Conservation (phyloP, 139 green algal species). For the Monoraphidium neglectum region DNA sequence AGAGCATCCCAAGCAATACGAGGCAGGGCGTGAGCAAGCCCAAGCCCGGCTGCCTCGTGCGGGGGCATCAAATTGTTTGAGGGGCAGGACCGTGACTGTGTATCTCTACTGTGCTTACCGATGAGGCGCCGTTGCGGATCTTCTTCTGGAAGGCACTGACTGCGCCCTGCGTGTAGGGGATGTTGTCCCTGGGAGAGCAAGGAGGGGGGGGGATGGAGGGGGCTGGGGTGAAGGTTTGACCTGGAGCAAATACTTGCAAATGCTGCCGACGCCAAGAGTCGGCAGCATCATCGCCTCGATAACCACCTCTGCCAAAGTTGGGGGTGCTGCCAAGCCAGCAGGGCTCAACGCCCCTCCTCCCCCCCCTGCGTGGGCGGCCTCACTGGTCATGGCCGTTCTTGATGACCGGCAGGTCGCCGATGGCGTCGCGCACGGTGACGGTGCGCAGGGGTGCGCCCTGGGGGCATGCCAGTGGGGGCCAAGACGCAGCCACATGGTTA, state of each 20-base stretch:
- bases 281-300: too few species aligned
- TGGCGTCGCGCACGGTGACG: conserved; percentile 93
- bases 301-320: too few species aligned
- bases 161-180: conserved; percentile 55
- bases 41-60: too few species aligned
- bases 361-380: too few species aligned
- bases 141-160: conserved; percentile 79
- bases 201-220: not conserved
- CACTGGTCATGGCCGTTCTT: conserved; percentile 74
- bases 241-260: not conserved
- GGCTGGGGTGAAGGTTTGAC: not conserved
- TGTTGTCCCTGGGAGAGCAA: conserved; percentile 36
- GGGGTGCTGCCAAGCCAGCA: too few species aligned
- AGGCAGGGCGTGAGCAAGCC: too few species aligned
- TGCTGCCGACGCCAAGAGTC: not conserved
- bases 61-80: too few species aligned
- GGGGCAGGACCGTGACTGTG: too few species aligned
- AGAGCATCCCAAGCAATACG: not conserved
- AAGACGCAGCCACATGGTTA: too few species aligned
- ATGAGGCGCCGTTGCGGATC: conserved; percentile 60
- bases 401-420: conserved; percentile 89
- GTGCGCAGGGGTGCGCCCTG: conserved; percentile 80
- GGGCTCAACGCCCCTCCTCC: too few species aligned
- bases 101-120: conserved; percentile 49
- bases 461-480: not conserved